A percentile compares a stretch with the other conserved stretches of the same genome.
These are phyloP conservation scores for Brassica nigra DNA, from an alignment of 345 rosid genomes.

Conservation along the genomic window DNA sequence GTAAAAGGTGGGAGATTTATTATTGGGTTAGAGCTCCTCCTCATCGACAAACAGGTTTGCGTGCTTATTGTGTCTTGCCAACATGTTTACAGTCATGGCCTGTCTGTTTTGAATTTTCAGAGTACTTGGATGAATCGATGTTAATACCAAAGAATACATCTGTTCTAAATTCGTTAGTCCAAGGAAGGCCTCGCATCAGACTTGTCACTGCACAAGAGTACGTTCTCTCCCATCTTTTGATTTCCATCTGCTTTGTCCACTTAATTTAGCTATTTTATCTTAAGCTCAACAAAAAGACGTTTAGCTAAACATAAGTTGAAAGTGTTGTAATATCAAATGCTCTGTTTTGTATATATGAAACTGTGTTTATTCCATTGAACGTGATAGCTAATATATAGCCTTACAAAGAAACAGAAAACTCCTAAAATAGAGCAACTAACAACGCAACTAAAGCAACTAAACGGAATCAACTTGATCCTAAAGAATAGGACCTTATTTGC, in stretches of 20 bases:
- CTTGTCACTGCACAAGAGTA: conserved; percentile 87
- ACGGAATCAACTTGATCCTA: no score
- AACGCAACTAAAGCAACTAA: no score
- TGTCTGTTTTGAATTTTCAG: conserved; percentile 64
- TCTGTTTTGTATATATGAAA: no score
- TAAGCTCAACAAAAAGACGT: neutral
- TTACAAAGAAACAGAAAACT: no score
- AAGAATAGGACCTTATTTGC: no score
- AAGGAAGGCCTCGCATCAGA: conserved; percentile 91
- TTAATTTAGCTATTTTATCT: conserved; percentile 27
- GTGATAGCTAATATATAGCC: no score
- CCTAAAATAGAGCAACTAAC: no score
- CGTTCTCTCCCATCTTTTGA: conserved; percentile 59
- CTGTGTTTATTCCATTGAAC: no score
- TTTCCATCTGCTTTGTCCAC: conserved; percentile 21
- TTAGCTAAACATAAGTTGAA: neutral
- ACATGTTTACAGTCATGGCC: neutral
- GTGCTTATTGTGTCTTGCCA: neutral
- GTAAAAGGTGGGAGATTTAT: neutral
- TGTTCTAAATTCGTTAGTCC: conserved; percentile 85
- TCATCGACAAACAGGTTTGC: neutral
- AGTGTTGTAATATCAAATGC: no score
- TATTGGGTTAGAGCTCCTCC: no score
- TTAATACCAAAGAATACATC: conserved; percentile 96
- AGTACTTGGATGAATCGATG: conserved; percentile 91